These are phyloP conservation scores for Margaritispora aquatica DNA, from an alignment of 495 filamentous ascomycete genomes.

Conservation along the genomic window DNA sequence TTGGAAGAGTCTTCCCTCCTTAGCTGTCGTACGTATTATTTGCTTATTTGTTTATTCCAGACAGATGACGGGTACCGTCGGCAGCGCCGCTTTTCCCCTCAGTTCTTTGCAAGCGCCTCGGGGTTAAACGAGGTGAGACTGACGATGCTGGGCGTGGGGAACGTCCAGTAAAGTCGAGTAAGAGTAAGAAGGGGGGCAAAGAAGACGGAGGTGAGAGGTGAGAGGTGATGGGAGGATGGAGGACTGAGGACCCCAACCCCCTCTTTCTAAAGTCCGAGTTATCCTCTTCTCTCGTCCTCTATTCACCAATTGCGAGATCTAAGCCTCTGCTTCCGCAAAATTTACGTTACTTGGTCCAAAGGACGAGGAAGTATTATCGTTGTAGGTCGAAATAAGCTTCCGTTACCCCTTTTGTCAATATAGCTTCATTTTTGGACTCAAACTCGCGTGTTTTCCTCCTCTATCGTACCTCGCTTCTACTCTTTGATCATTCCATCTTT, in stretches of 20 bases:
- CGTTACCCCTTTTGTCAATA: conserved; percentile 9
- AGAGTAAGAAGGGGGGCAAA: too few species aligned
- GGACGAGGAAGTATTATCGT: conserved; percentile 12
- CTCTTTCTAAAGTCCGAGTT: conserved; percentile 7
- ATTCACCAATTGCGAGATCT: not conserved
- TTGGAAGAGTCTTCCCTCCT: not conserved
- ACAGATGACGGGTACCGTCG: not conserved
- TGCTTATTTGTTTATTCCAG: not conserved
- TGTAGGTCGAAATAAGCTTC: conserved; percentile 3
- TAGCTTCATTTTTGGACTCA: not conserved
- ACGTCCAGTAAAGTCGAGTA: too few species aligned
- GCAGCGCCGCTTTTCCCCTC: conserved; percentile 1
- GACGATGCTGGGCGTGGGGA: not conserved
- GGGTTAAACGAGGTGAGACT: not conserved
- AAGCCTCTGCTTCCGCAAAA: not conserved
- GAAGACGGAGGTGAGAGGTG: too few species aligned
- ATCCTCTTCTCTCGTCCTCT: conserved; percentile 1
- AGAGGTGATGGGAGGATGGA: not conserved
- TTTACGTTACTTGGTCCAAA: not conserved
- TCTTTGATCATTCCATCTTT: not conserved
- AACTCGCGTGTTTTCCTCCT: not conserved
- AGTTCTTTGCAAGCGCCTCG: too few species aligned
- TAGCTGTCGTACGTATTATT: not conserved
- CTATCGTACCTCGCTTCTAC: not conserved
- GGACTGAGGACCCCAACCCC: not conserved